These are phyloP conservation scores for Microsporum canis DNA, from an alignment of 2,329 filamentous ascomycete genomes.

Conservation along the genomic window DNA sequence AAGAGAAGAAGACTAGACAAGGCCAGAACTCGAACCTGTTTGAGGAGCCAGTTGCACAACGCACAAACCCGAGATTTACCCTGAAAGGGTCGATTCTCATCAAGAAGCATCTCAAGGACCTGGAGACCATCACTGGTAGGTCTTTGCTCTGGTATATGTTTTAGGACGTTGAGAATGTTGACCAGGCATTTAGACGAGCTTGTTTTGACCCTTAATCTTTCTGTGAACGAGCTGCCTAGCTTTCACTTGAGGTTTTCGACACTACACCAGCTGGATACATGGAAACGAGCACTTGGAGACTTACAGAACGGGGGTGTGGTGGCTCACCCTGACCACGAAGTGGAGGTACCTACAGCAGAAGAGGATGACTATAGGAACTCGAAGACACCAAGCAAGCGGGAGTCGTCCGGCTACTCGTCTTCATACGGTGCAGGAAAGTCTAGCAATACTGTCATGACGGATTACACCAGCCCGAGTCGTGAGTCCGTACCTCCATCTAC, in stretches of 20 bases:
- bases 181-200: conserved; percentile 51
- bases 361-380: conserved; percentile 67
- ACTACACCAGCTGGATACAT: conserved; percentile 71
- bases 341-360: conserved; percentile 68
- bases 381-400: conserved; percentile 49
- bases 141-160: background rate
- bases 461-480: conserved; percentile 65
- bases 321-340: conserved; percentile 63
- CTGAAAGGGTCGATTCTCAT: conserved; percentile 96
- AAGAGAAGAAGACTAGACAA: conserved; percentile 68
- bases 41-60: conserved; percentile 45
- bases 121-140: conserved; percentile 51
- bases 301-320: conserved; percentile 57
- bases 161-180: background rate
- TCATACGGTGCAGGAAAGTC: conserved; percentile 74
- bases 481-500: conserved; percentile 39
- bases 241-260: conserved; percentile 89
- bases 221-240: conserved; percentile 80
- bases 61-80: conserved; percentile 65
- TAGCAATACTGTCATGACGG: conserved; percentile 75
- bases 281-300: conserved; percentile 78
- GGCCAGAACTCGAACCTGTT: conserved; percentile 49
- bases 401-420: conserved; percentile 65
- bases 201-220: conserved; percentile 77
- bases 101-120: conserved; percentile 91